Base-by-base conservation (phyloP, 1,139 yeast species). In the Scheffersomyces insectosa region DNA sequence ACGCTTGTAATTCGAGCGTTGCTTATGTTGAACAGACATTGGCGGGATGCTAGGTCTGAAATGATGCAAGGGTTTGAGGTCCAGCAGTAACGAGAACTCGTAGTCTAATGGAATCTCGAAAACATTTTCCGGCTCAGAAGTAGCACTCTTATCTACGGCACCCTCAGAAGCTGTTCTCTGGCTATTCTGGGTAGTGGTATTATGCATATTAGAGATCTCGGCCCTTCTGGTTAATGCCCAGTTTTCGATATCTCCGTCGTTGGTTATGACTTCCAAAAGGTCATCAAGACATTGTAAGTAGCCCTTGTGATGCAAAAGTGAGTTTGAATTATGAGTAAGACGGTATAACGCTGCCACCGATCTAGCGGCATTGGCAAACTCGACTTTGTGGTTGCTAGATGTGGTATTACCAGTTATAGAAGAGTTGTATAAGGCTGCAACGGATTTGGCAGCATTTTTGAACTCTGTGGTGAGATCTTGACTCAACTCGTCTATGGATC, bases 291-390 rank as follows among this genome's bases (percentile, higher is more conserved):
- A 81, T 32, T 73, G 75, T 37, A 81, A 56, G 49, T 82, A 83
- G 0, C 88, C 88, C 45, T 72, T 74, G 37, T 75, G 70, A 39
- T 70, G 71, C 23, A 76, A 55, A 34, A 77, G 49, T 4, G 72
- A 60, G 28, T 65, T 70, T 32, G 77, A 68, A 38, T 72, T 69
- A 43, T 76, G 74, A 13, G 85, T 73, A 8, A 80, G 57, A 41
- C 85, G 66, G 53, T 82, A 83, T 9, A 83, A 64, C 1, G 83
- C 72, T 3, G 88, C 85, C 34, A 83, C 85, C 3, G 86, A 78
- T 45, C 79, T 74, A 28, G 88, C 88, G 8, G 88, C 88, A 42
- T 69, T 67, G 43, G 83, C 78, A 62, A 83, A 83, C 51, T 82
- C 86, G 1, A 65, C 57, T 27, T 80, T 72, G 6, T 47, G 58